These are phyloP conservation scores for Beauveria sp. DNA, from an alignment of 2,329 filamentous ascomycete genomes.

Conservation along the genomic window DNA sequence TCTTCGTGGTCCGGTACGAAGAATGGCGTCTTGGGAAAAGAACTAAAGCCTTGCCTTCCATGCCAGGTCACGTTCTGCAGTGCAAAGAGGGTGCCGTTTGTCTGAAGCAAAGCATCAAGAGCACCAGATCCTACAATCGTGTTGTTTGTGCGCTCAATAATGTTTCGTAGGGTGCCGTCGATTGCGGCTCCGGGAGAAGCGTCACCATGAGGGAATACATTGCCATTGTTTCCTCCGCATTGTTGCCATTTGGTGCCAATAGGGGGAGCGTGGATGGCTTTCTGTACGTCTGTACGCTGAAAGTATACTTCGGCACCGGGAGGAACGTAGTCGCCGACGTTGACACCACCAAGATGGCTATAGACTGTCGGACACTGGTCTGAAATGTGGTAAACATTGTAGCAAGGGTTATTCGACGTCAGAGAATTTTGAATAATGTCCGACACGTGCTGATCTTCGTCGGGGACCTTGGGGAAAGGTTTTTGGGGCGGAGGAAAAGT, in stretches of 20 bases:
- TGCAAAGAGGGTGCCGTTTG: slow-evolving; percentile 55
- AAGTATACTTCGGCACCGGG: slow-evolving; percentile 66
- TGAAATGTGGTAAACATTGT: slow-evolving; percentile 66
- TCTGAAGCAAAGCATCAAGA: slow-evolving; percentile 48
- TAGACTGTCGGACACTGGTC: slow-evolving; percentile 64
- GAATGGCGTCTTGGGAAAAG: slow-evolving; percentile 27
- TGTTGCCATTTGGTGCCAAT: slow-evolving; percentile 39
- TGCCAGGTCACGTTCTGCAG: slow-evolving; percentile 70
- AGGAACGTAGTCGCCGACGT: not conserved
- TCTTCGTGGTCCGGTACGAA: slow-evolving; percentile 15
- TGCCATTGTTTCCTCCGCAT: slow-evolving; percentile 11
- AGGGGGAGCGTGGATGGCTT: slow-evolving; percentile 56
- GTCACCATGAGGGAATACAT: slow-evolving; percentile 14
- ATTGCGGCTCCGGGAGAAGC: slow-evolving; percentile 9
- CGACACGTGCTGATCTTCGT: slow-evolving; percentile 50
- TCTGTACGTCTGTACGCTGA: slow-evolving; percentile 60
- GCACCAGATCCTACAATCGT: slow-evolving; percentile 14
- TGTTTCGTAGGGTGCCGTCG: slow-evolving; percentile 11
- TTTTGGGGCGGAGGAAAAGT: slow-evolving; percentile 63
- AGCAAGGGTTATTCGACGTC: slow-evolving; percentile 62
- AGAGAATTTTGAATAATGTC: slow-evolving; percentile 46
- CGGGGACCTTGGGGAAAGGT: slow-evolving; percentile 35
- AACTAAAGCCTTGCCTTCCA: slow-evolving; percentile 55
- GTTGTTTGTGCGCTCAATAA: slow-evolving; percentile 17
- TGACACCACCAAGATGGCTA: slow-evolving; percentile 48